Conservation (phyloP, 129 eudicot genomes). For the Lactuca saligna region DNA sequence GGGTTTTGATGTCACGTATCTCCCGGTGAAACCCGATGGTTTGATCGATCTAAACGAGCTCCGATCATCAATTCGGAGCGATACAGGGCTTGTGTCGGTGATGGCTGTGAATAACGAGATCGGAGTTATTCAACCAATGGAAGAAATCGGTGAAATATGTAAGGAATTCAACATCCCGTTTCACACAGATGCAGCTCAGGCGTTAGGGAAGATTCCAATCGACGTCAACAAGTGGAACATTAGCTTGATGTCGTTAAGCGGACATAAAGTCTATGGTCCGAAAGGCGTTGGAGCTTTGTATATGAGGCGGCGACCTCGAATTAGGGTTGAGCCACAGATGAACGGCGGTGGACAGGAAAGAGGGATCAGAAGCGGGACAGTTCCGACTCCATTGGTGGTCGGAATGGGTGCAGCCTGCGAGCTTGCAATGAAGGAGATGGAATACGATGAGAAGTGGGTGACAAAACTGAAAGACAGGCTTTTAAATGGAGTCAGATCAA, state of each 20-base stretch:
- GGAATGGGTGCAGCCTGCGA: conserved; percentile 98
- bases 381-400: conserved; percentile 92
- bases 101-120: conserved; percentile 98
- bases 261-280: conserved; percentile 89
- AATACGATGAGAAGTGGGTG: conserved; percentile 77
- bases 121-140: conserved; percentile 93
- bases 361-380: conserved; percentile 96
- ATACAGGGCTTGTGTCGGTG: conserved; percentile 79
- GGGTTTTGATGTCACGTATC: conserved; percentile 83
- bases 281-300: conserved; percentile 95
- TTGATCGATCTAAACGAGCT: conserved; percentile 58
- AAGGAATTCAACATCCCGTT: conserved; percentile 72
- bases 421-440: conserved; percentile 89
- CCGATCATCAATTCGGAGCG: conserved; percentile 55
- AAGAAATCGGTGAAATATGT: conserved; percentile 84
- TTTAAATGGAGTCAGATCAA: conserved; percentile 62
- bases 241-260: conserved; percentile 93
- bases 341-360: conserved; percentile 99
- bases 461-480: conserved; percentile 56
- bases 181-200: conserved; percentile 97
- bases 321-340: conserved; percentile 96
- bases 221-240: conserved; percentile 93
- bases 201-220: conserved; percentile 75
- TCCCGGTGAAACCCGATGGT: conserved; percentile 80
- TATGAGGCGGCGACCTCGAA: conserved; percentile 84